Evolutionary conservation across 371 early-diverging fungal species (phyloP).

Genomic region (Lichtheimia ramosa): DNA sequence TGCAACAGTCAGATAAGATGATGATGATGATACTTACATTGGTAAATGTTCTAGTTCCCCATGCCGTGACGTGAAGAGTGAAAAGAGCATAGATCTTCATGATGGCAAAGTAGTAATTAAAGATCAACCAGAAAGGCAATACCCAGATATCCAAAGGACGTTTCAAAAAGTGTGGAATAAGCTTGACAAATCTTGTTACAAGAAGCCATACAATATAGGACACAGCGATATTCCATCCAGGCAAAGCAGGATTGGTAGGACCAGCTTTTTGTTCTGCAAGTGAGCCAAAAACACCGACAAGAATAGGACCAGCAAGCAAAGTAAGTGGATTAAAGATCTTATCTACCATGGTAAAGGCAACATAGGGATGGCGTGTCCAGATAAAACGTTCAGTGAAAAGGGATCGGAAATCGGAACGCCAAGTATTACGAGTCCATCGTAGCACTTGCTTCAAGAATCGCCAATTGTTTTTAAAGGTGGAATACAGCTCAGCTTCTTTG

Average conservation of each 20-base stretch:
- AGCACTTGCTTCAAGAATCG: slow-evolving; percentile 68
- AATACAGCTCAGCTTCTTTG: slow-evolving; percentile 63
- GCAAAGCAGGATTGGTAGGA: slow-evolving; percentile 18
- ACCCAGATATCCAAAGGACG: slow-evolving; percentile 61
- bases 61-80: slow-evolving; percentile 65
- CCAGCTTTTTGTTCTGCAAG: slow-evolving; percentile 9
- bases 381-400: slow-evolving; percentile 62
- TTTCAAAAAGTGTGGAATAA: slow-evolving; percentile 58
- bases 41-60: slow-evolving; percentile 56
- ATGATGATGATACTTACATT: slow-evolving; percentile 8
- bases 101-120: slow-evolving; percentile 65
- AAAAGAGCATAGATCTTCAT: slow-evolving; percentile 64
- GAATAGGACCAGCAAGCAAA: slow-evolving; percentile 65
- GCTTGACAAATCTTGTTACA: slow-evolving; percentile 60
- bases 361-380: slow-evolving; percentile 68
- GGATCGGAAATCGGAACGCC: slow-evolving; percentile 68
- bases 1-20: background rate
- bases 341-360: slow-evolving; percentile 75
- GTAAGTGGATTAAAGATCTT: slow-evolving; percentile 73
- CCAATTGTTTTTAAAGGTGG: slow-evolving; percentile 79
- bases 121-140: slow-evolving; percentile 62
- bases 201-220: slow-evolving; percentile 61
- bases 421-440: slow-evolving; percentile 76
- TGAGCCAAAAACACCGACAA: slow-evolving; percentile 44
- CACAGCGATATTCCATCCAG: slow-evolving; percentile 55